Percentiles rank a stretch among this genome's conserved stretches.
These are phyloP conservation scores for Mucor racemosus DNA, from an alignment of 371 early-diverging fungal species.

Conservation along the genomic window DNA sequence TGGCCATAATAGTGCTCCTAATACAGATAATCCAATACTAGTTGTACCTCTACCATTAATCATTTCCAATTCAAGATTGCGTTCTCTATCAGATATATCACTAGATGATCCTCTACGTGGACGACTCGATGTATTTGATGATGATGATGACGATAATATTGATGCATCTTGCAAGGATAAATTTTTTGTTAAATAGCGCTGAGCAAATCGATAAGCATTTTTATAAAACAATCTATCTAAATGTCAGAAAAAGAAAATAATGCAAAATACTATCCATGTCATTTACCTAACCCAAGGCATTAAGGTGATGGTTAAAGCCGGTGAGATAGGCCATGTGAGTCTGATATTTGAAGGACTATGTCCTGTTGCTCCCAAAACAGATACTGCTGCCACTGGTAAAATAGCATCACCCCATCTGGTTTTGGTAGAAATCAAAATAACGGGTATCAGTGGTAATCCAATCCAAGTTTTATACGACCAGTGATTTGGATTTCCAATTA, in stretches of 20 bases:
- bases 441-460: slow-evolving; percentile 69
- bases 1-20: slow-evolving; percentile 61
- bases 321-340: slow-evolving; percentile 60
- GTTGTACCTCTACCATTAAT: slow-evolving; percentile 30
- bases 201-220: slow-evolving; percentile 18
- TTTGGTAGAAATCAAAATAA: slow-evolving; percentile 62
- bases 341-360: slow-evolving; percentile 23
- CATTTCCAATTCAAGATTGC: slow-evolving; percentile 30
- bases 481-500: slow-evolving; percentile 61
- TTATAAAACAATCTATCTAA: slow-evolving; percentile 25
- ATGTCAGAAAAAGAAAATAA: no score
- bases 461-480: slow-evolving; percentile 77
- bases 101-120: background rate
- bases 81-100: slow-evolving; percentile 28
- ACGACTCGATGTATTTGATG: slow-evolving; percentile 3
- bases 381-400: slow-evolving; percentile 40
- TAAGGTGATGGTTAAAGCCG: slow-evolving; percentile 54
- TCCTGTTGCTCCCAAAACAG: slow-evolving; percentile 34
- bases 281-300: slow-evolving; percentile 62
- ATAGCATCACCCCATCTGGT: slow-evolving; percentile 51
- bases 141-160: background rate
- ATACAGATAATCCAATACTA: slow-evolving; percentile 55
- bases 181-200: slow-evolving; percentile 15
- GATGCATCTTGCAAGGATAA: slow-evolving; percentile 21
- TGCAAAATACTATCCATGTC: no score